These are phyloP conservation scores for Pseudogymnoascus sp. DNA, from an alignment of 2,329 filamentous ascomycete genomes.

Conservation along the genomic window DNA sequence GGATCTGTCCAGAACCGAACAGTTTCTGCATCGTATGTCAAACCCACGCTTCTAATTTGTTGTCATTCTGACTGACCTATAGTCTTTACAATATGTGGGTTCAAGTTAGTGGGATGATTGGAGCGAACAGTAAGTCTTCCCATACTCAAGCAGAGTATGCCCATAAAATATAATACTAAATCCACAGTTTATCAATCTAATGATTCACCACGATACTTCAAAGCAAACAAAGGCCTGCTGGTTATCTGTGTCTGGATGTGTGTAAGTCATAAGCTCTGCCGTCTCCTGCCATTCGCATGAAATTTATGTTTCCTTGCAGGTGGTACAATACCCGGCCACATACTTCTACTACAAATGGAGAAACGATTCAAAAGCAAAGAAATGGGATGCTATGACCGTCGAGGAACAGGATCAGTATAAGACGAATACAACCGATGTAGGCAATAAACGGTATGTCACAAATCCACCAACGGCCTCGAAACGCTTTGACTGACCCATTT, in stretches of 20 bases:
- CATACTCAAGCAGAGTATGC: not conserved
- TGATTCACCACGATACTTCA: not conserved
- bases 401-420: no score
- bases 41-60: not conserved
- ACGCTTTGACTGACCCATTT: no score
- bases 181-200: not conserved
- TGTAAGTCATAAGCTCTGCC: not conserved
- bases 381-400: slow-evolving; percentile 34
- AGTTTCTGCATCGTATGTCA: slow-evolving; percentile 29
- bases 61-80: not conserved
- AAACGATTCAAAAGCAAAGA: slow-evolving; percentile 22
- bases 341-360: not conserved
- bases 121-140: not conserved
- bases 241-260: not conserved
- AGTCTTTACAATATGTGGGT: not conserved
- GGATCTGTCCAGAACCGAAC: slow-evolving; percentile 54
- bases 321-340: not conserved
- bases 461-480: no score
- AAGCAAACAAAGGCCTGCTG: not conserved
- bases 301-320: not conserved
- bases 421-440: no score
- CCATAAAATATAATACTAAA: not conserved
- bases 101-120: not conserved
- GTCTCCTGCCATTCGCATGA: not conserved
- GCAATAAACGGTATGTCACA: no score